Evolutionary conservation across 2,329 filamentous ascomycete genomes (phyloP).

Genomic region (Fusarium humuli): DNA sequence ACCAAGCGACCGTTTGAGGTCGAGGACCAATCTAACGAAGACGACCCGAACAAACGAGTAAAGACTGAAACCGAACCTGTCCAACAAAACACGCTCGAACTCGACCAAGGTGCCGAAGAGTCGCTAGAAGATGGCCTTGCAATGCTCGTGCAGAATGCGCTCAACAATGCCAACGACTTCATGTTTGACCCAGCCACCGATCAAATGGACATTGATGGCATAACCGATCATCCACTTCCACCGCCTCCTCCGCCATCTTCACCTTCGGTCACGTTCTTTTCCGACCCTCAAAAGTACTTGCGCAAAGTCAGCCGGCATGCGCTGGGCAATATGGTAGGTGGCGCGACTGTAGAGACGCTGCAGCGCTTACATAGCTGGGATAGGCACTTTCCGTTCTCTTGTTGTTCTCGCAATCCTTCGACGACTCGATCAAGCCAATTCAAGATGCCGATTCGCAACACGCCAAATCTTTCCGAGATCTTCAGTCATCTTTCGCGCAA

Average conservation of each 20-base stretch:
- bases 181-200: constrained; percentile 50
- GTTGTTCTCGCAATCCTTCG: constrained; percentile 53
- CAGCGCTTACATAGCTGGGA: constrained; percentile 30
- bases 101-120: constrained; percentile 41
- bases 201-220: constrained; percentile 52
- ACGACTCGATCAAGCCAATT: constrained; percentile 52
- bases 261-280: constrained; percentile 49
- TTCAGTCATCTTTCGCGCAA: constrained; percentile 51
- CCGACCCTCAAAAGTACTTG: constrained; percentile 54
- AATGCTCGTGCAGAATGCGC: constrained; percentile 56
- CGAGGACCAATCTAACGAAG: constrained; percentile 47
- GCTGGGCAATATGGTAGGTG: constrained; percentile 56
- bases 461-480: constrained; percentile 47
- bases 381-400: constrained; percentile 56
- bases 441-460: constrained; percentile 51
- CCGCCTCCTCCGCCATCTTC: constrained; percentile 43
- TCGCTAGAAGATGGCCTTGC: constrained; percentile 53
- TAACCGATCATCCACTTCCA: constrained; percentile 44
- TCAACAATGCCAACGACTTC: constrained; percentile 55
- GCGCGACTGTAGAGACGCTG: constrained; percentile 17
- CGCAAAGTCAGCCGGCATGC: constrained; percentile 54
- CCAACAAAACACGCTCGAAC: constrained; percentile 36
- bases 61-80: constrained; percentile 47
- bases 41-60: constrained; percentile 51
- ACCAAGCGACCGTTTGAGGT: constrained; percentile 56